These are phyloP conservation scores for Barnettozyma vustinii DNA, from an alignment of 805 yeast genomes.

Conservation along the genomic window DNA sequence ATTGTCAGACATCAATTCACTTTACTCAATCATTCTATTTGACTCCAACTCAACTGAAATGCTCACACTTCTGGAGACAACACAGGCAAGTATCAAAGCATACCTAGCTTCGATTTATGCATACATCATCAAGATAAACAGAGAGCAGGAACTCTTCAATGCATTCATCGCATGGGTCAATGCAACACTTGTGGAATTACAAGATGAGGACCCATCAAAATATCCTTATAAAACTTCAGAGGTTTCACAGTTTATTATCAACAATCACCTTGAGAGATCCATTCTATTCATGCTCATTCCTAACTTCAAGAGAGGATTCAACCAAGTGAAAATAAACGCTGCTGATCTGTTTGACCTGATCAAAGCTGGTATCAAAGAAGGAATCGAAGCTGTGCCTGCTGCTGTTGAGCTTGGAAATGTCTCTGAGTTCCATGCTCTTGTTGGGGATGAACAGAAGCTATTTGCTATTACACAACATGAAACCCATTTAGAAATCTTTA, in stretches of 20 bases:
- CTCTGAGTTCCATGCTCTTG: conserved; percentile 16
- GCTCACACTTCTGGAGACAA: conserved; percentile 6
- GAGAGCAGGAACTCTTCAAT: conserved; percentile 41
- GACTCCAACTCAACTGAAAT: neutral
- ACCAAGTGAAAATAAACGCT: conserved; percentile 19
- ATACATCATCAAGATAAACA: conserved; percentile 36
- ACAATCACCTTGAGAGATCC: conserved; percentile 22
- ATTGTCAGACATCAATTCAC: conserved; percentile 37
- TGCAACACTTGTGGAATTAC: conserved; percentile 24
- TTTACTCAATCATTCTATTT: conserved; percentile 15
- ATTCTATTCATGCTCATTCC: conserved; percentile 19
- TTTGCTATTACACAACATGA: conserved; percentile 11
- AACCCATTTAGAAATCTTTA: conserved; percentile 12
- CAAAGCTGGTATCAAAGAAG: conserved; percentile 9
- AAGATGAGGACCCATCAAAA: conserved; percentile 22
- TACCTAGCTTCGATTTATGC: conserved; percentile 30
- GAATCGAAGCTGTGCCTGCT: neutral
- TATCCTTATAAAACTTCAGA: conserved; percentile 18
- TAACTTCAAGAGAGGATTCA: conserved; percentile 17
- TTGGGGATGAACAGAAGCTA: conserved; percentile 7
- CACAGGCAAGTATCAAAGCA: conserved; percentile 13
- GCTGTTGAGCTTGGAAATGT: conserved; percentile 14
- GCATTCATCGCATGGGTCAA: conserved; percentile 39
- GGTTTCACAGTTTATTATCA: conserved; percentile 23
- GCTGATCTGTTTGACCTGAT: conserved; percentile 19